Percentiles rank a stretch among this genome's conserved stretches.
These are phyloP conservation scores for Solanum medicagineum DNA, from an alignment of 257 asterid species.

Conservation along the genomic window DNA sequence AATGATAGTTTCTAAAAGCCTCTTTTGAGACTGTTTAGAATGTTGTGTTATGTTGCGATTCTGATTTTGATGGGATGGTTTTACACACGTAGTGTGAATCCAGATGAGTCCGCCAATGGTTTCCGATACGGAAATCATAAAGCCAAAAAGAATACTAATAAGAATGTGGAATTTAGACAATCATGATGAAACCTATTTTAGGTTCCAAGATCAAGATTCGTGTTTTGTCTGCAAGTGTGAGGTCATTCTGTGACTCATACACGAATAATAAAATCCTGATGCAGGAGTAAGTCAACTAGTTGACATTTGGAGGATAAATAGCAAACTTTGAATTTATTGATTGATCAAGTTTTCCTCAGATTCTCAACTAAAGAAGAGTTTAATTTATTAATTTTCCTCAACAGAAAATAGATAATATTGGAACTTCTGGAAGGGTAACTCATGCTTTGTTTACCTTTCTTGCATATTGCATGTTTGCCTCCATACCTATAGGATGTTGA, in stretches of 20 bases:
- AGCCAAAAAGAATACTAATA: not conserved
- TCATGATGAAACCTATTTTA: not conserved
- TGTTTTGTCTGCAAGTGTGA: not conserved
- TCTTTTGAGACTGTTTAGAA: not conserved
- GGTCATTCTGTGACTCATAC: not conserved
- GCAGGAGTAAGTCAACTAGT: not conserved
- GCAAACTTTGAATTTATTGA: not conserved
- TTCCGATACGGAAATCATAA: not conserved
- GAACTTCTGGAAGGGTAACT: not conserved
- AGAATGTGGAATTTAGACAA: not conserved
- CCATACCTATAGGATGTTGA: not conserved
- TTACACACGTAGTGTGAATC: rapidly evolving
- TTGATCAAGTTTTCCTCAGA: not conserved
- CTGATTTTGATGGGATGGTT: not conserved
- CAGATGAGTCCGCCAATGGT: not conserved
- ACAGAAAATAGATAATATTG: not conserved
- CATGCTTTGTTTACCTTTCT: not conserved
- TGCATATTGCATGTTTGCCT: not conserved
- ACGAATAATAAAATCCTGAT: not conserved
- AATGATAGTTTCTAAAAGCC: not conserved
- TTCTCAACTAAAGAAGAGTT: not conserved
- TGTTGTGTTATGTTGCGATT: not conserved
- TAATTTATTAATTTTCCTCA: not conserved
- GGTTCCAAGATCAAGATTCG: not conserved
- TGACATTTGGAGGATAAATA: not conserved